Percentiles rank a stretch among this genome's conserved stretches.
Conservation (phyloP, 176 grass and related monocot genomes). For the Phyllostachys edulis region DNA sequence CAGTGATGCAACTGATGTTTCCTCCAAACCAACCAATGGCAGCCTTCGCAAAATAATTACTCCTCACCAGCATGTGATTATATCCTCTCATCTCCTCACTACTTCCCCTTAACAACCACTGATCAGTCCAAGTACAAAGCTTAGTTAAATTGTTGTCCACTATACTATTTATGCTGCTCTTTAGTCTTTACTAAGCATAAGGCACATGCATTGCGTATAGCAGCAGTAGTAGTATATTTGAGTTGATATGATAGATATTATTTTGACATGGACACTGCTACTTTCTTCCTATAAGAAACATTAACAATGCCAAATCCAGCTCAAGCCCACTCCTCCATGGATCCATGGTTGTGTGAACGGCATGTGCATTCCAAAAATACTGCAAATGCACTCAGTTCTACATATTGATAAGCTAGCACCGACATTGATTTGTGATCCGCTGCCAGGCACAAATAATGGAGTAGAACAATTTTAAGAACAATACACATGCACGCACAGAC, state of each 20-base stretch:
- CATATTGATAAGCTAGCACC: not conserved
- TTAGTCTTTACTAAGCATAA: not conserved
- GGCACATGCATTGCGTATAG: conserved; percentile 17
- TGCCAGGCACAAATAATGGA: conserved; percentile 13
- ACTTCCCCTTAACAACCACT: not conserved
- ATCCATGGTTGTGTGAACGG: not conserved
- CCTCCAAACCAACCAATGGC: conserved; percentile 33
- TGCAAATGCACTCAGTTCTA: not conserved
- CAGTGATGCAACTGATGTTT: conserved; percentile 31
- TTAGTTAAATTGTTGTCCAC: not conserved
- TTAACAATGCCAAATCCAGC: not conserved
- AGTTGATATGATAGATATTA: not conserved
- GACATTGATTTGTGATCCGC: conserved; percentile 16
- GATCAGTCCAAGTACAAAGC: conserved; percentile 1
- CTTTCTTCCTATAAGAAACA: not conserved
- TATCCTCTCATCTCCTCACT: not conserved
- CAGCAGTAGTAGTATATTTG: too few relatives aligned
- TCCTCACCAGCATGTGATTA: conserved; percentile 13
- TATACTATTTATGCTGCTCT: not conserved
- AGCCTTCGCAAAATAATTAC: conserved; percentile 10
- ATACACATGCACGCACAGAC: not conserved
- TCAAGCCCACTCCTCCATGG: not conserved
- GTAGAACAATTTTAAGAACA: not conserved
- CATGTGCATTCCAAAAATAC: not conserved
- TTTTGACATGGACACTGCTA: not conserved